Evolutionary conservation across 495 filamentous ascomycete species (phyloP).

Genomic region (Lepraria neglecta): DNA sequence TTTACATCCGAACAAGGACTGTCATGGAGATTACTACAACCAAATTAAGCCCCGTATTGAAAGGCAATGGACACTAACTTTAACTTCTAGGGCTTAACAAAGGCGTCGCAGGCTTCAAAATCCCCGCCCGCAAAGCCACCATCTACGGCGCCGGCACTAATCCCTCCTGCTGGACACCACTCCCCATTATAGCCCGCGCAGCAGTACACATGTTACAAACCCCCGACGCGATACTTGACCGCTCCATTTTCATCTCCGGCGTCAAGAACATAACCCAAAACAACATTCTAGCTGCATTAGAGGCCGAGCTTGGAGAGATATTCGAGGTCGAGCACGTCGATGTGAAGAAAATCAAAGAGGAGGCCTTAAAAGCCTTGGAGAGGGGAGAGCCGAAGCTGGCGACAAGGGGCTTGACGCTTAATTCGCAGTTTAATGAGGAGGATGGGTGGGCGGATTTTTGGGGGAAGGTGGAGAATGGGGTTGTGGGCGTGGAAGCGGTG

Average conservation of each 20-base stretch:
- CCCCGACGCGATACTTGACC: conserved; percentile 21
- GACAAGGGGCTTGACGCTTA: background rate
- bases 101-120: conserved; percentile 4
- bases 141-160: conserved; percentile 26
- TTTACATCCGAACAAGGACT: background rate
- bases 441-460: background rate
- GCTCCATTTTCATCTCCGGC: conserved; percentile 22
- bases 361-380: conserved; percentile 27
- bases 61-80: background rate
- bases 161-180: conserved; percentile 25
- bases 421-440: background rate
- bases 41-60: no score
- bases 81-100: background rate
- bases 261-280: conserved; percentile 23
- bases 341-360: conserved; percentile 25
- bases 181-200: conserved; percentile 19
- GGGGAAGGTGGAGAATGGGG: background rate
- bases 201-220: conserved; percentile 24
- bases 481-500: background rate
- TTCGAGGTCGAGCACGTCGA: conserved; percentile 23
- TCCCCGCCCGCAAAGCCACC: background rate
- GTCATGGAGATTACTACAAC: no score
- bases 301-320: conserved; percentile 18
- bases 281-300: conserved; percentile 22
- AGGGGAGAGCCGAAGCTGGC: conserved; percentile 20